phyloP scores from a whole-genome alignment of 257 asterid species.

The Penstemon barbatus region DNA sequence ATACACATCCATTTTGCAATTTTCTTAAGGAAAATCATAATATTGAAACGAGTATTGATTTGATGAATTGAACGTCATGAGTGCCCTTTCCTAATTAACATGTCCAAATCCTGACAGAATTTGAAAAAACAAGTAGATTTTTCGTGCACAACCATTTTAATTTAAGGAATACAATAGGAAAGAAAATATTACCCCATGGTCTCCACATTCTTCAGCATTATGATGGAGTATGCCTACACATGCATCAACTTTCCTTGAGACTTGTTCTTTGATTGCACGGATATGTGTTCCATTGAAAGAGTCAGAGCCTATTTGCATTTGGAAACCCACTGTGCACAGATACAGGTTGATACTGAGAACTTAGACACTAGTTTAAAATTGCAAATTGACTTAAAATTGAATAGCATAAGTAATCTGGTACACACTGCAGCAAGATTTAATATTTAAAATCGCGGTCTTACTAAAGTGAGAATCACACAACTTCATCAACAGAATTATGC shows the following conservation, averaged over 20 bases:
- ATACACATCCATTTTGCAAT: background rate
- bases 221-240: slow-evolving; percentile 48
- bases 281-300: slow-evolving; percentile 54
- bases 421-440: background rate
- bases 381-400: background rate
- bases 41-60: too few species aligned
- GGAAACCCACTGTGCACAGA: slow-evolving; percentile 63
- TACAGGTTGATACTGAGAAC: background rate
- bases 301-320: slow-evolving; percentile 49
- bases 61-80: too few species aligned
- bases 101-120: background rate
- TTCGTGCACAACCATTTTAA: background rate
- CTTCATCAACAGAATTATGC: background rate
- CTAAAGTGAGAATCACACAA: background rate
- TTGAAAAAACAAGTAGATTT: background rate
- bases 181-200: slow-evolving; percentile 49
- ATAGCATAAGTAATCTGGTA: background rate
- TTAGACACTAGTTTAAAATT: too few species aligned
- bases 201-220: slow-evolving; percentile 60
- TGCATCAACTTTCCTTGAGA: slow-evolving; percentile 51
- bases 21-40: too few species aligned
- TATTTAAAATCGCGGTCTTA: background rate
- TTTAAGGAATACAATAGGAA: background rate
- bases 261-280: slow-evolving; percentile 65
- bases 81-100: background rate